Percentiles rank a stretch among this genome's conserved stretches.
Evolutionary conservation across 2,329 filamentous ascomycete genomes (phyloP).

Genomic region (Trichophyton equinum): DNA sequence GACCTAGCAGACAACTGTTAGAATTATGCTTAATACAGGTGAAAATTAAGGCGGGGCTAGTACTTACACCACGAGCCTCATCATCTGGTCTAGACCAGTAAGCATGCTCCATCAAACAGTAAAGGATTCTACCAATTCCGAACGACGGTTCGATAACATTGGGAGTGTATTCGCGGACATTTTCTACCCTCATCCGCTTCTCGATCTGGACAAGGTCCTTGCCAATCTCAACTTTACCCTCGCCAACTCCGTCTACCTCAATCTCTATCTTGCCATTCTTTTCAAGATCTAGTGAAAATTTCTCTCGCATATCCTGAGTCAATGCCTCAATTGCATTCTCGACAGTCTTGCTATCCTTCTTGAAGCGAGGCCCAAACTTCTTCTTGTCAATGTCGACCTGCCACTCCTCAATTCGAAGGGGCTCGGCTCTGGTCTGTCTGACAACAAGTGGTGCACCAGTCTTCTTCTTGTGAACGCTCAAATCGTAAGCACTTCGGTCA

Average conservation of each 20-base stretch:
- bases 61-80: conserved; percentile 72
- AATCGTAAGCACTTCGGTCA: conserved; percentile 86
- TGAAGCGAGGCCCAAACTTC: conserved; percentile 89
- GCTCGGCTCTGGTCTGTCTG: conserved; percentile 65
- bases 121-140: conserved; percentile 88
- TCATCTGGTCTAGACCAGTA: conserved; percentile 85
- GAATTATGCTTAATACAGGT: not conserved
- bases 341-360: conserved; percentile 81
- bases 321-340: conserved; percentile 65
- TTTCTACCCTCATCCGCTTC: conserved; percentile 68
- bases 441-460: conserved; percentile 79
- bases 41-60: not conserved
- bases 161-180: conserved; percentile 80
- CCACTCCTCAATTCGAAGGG: conserved; percentile 73
- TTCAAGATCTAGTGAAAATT: conserved; percentile 60
- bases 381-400: conserved; percentile 82
- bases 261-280: conserved; percentile 63
- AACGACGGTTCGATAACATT: conserved; percentile 98
- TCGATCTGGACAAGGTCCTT: conserved; percentile 74
- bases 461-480: conserved; percentile 84
- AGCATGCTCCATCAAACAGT: conserved; percentile 82
- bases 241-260: conserved; percentile 53
- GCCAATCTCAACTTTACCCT: conserved; percentile 65
- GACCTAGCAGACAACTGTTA: conserved; percentile 34
- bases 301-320: conserved; percentile 68